Evolutionary conservation across 345 rosid genomes (phyloP).

Genomic region (Citrus sp.): DNA sequence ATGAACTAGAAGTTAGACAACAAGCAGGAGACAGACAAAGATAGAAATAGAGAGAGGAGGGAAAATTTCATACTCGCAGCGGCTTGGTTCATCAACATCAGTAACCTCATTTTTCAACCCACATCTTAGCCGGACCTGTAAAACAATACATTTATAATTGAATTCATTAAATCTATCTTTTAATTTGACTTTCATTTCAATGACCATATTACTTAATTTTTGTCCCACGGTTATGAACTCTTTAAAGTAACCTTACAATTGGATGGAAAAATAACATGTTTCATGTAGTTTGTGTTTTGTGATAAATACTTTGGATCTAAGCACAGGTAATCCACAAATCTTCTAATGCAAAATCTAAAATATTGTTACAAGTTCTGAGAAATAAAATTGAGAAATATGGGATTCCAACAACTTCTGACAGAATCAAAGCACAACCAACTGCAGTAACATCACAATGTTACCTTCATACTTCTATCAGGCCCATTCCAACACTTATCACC

Average conservation of each 20-base stretch:
- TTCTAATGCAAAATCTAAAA: background rate
- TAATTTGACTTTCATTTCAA: background rate
- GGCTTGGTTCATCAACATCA: conserved; percentile 94
- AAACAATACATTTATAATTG: background rate
- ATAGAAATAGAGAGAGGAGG: background rate
- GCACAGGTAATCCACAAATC: background rate
- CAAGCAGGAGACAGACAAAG: background rate
- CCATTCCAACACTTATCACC: conserved; percentile 99
- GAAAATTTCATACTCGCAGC: conserved; percentile 76
- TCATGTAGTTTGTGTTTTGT: background rate
- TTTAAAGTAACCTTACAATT: too few relatives aligned
- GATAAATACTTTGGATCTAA: background rate
- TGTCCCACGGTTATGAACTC: background rate
- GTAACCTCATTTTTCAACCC: conserved; percentile 76
- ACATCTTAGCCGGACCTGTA: conserved; percentile 82
- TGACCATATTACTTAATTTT: background rate
- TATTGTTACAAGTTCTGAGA: background rate
- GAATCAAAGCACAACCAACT: background rate
- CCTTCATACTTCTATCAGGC: conserved; percentile 91
- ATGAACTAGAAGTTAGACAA: conserved; percentile 8
- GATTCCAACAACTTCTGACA: background rate
- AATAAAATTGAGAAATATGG: background rate
- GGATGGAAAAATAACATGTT: background rate
- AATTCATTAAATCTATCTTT: conserved; percentile 7
- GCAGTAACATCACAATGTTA: background rate